Evolutionary conservation across 306 rosid genomes (phyloP), one percentile per base, ranked within the genome.

Genomic region (Vigna angularis): DNA sequence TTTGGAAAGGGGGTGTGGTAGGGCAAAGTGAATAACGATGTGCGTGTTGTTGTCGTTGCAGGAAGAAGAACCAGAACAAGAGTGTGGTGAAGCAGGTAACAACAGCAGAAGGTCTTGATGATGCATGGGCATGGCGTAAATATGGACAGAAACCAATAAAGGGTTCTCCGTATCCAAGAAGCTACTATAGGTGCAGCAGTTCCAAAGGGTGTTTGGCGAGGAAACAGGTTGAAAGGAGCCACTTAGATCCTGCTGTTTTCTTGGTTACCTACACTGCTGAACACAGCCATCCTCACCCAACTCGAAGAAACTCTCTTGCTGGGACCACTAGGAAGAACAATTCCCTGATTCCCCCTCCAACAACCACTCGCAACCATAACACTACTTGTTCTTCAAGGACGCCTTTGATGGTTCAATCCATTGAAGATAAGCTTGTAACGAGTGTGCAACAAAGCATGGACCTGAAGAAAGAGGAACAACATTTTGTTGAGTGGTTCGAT

Each of bases 101-200:
- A 73, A 84, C 28, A 73, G 90, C 62, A 16, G 49, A 76, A 26
- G 88, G 87, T 14, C 38, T 86, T 0, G 63, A 85, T 11, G 99
- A 95, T 52, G 70, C 83, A 70, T 93, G 99, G 99, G 91, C 96
- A 47, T 95, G 99, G 99, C 77, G 99, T 13, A 95, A 95, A 83
- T 95, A 95, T 55, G 99, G 99, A 52, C 99, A 95, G 71, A 95
- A 95, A 78, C 98, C 99, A 9, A 95, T 95, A 8, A 95, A 95
- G 82, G 99, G 99, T 9, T 93, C 99, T 5, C 96, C 98, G 0
- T 87, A 91, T 83, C 99, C 99, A 0, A 86, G 99, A 58, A 95
- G 99, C 83, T 95, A 95, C 24, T 95, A 95, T 52, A 86, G 84
- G 17, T 95, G 98, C 75, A 95, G 98, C 77, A 89, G 88, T 83